These are phyloP conservation scores for Phytophthora litchii DNA, from an alignment of 352 stramenopile genomes.

Conservation along the genomic window DNA sequence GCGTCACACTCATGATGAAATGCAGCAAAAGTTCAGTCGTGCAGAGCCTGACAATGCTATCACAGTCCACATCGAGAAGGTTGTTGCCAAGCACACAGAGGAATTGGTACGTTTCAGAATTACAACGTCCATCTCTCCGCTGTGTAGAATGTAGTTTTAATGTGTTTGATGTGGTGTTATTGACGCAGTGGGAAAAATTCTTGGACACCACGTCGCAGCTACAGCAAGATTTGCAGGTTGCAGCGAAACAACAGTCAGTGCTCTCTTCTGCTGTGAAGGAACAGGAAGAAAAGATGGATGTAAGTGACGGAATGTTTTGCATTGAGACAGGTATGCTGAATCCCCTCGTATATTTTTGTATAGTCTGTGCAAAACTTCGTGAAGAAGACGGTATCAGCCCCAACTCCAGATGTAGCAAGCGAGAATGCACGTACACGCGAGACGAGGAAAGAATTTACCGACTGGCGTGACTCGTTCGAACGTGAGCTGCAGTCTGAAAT, in stretches of 20 bases:
- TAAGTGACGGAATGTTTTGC: constrained; percentile 23
- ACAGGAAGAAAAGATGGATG: constrained; percentile 51
- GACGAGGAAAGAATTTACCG: constrained; percentile 36
- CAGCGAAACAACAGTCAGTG: constrained; percentile 36
- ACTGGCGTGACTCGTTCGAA: constrained; percentile 41
- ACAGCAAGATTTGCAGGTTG: constrained; percentile 36
- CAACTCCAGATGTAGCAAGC: constrained; percentile 3
- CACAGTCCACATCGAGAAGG: constrained; percentile 71
- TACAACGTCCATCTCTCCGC: not conserved
- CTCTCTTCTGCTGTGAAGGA: constrained; percentile 37
- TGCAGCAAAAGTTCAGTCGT: constrained; percentile 65
- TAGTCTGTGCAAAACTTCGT: constrained; percentile 34
- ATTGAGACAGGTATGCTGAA: constrained; percentile 8
- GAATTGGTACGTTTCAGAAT: constrained; percentile 48
- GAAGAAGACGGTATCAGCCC: constrained; percentile 17
- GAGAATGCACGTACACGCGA: constrained; percentile 18
- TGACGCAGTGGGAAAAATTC: constrained; percentile 56
- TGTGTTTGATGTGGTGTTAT: not conserved
- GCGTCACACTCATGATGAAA: constrained; percentile 57
- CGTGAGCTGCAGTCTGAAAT: constrained; percentile 53
- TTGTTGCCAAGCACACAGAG: constrained; percentile 69
- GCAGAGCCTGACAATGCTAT: constrained; percentile 57
- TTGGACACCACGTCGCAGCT: constrained; percentile 44
- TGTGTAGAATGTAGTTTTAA: constrained; percentile 1
- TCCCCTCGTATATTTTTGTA: constrained; percentile 6